These are phyloP conservation scores for Persicaria maculosa DNA, from an alignment of 148 eudicot species.

Conservation along the genomic window DNA sequence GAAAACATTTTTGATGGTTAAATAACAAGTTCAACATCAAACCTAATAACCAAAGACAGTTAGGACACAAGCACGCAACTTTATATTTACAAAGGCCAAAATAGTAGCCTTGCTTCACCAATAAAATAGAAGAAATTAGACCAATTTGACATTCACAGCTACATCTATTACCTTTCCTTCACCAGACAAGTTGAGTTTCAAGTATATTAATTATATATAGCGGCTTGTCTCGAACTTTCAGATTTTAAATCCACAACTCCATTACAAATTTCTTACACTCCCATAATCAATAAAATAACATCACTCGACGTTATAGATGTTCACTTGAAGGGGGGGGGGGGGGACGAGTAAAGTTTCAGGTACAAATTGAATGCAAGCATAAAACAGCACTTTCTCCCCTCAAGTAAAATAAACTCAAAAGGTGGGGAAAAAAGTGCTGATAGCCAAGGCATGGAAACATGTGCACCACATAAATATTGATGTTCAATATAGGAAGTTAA, in stretches of 20 bases:
- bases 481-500: not conserved
- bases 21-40: not conserved
- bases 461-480: not conserved
- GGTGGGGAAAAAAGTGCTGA: not conserved
- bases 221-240: not conserved
- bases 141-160: not conserved
- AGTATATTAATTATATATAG: not conserved
- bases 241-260: not conserved
- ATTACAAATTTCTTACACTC: not conserved
- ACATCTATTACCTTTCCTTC: not conserved
- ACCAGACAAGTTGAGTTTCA: not conserved
- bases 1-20: no score
- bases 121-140: not conserved
- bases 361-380: no score
- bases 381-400: not conserved
- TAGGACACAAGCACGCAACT: not conserved
- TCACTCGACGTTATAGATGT: not conserved
- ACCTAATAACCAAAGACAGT: not conserved
- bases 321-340: no score
- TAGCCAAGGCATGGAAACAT: constrained; percentile 1
- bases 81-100: not conserved
- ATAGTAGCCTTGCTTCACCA: not conserved
- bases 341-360: no score
- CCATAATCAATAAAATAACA: not conserved
- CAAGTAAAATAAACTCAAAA: not conserved